Evolutionary conservation across 441 rosid species (phyloP).

Genomic region (Arabidopsis hybrid): DNA sequence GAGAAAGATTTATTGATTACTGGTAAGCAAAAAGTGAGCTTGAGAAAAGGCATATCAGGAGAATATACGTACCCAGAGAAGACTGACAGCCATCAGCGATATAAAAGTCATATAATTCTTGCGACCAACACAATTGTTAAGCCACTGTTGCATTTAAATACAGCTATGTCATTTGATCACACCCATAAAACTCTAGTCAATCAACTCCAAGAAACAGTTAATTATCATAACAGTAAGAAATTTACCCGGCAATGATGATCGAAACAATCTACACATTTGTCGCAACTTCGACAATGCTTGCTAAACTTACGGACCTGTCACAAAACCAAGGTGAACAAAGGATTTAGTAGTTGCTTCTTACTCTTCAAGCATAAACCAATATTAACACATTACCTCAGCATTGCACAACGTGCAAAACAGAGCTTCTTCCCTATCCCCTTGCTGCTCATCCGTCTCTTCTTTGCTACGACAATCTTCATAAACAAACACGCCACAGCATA

Average conservation of each 20-base stretch:
- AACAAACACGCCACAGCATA: conserved; percentile 67
- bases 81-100: conserved; percentile 62
- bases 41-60: neutral
- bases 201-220: neutral
- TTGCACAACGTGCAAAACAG: conserved; percentile 76
- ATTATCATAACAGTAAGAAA: conserved; percentile 4
- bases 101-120: conserved; percentile 64
- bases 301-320: conserved; percentile 72
- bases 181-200: conserved; percentile 6
- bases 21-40: conserved; percentile 1
- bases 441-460: conserved; percentile 53
- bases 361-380: neutral
- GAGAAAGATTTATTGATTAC: conserved; percentile 4
- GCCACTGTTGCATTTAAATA: conserved; percentile 62
- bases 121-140: conserved; percentile 76
- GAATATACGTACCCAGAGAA: conserved; percentile 67
- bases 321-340: neutral
- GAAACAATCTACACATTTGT: conserved; percentile 73
- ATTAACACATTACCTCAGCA: conserved; percentile 57
- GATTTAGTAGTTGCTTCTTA: neutral
- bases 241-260: conserved; percentile 78
- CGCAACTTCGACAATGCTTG: conserved; percentile 74
- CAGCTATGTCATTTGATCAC: conserved; percentile 32
- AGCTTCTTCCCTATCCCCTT: conserved; percentile 65
- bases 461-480: conserved; percentile 63